A percentile compares a stretch with the other conserved stretches of the same genome.
These are phyloP conservation scores for Chlorella sp. DNA, from an alignment of 139 green algal genomes.

Conservation along the genomic window DNA sequence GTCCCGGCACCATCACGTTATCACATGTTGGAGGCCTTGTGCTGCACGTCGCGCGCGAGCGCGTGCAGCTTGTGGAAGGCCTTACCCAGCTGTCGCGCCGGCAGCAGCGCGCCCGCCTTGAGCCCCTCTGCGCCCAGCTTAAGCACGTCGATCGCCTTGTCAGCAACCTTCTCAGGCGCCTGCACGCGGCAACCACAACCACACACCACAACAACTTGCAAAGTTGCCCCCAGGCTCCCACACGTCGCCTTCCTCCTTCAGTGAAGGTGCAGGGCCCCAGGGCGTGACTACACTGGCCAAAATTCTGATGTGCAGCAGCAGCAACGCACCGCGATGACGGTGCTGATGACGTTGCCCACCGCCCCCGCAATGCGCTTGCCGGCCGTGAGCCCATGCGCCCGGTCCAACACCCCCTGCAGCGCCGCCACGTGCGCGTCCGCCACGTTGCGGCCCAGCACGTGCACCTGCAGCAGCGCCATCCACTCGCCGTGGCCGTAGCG, in stretches of 20 bases:
- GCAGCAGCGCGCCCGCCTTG: constrained; percentile 17
- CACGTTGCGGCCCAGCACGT: constrained; percentile 13
- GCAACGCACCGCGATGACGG: constrained; percentile 11
- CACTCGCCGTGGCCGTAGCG: constrained; percentile 51
- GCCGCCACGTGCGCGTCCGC: constrained; percentile 1
- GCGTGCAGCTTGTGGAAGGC: too few relatives aligned
- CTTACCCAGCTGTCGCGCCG: constrained; percentile 12
- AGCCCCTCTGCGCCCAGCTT: constrained; percentile 12
- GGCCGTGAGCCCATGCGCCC: constrained; percentile 15
- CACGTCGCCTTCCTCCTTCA: too few relatives aligned
- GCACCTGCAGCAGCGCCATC: constrained; percentile 46
- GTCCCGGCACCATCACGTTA: too few relatives aligned
- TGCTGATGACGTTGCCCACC: constrained; percentile 15
- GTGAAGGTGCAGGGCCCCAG: too few relatives aligned
- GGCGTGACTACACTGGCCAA: too few relatives aligned
- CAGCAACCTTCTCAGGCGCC: constrained; percentile 6
- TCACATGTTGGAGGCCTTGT: too few relatives aligned
- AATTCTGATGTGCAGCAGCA: too few relatives aligned
- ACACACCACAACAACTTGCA: too few relatives aligned
- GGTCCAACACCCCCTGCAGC: constrained; percentile 15
- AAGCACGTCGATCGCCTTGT: constrained; percentile 9
- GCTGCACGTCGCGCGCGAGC: too few relatives aligned
- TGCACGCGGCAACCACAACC: neutral
- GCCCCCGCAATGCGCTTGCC: constrained; percentile 13
- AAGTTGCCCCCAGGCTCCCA: too few relatives aligned